Evolutionary conservation across 2,329 filamentous ascomycete species (phyloP), one percentile per base, ranked within the genome.

Genomic region (Xylariaceae sp.): DNA sequence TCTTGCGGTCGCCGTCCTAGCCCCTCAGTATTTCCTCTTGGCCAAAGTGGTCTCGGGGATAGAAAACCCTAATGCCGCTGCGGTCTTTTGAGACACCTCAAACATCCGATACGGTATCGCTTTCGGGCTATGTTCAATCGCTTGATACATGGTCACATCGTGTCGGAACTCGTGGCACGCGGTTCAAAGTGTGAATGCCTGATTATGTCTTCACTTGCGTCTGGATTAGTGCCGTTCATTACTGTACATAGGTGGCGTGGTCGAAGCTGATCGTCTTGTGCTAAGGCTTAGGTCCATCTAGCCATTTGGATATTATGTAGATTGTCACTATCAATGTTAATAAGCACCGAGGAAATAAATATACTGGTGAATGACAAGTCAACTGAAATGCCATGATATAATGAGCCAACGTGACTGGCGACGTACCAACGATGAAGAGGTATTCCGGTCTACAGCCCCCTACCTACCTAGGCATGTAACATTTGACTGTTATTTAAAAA

Each of bases 21-120:
- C 79, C 3, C 75, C 76, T 8, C 76, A 88, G 70, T 58, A 78
- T 34, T 65, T 80, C 47, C 62, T 81, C 47, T 67, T 78, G 34
- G 52, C 54, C 9, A 55, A 48, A 46, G 54, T 50, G 56, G 56
- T 41, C 56, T 51, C 39, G 55, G 55, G 49, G 50, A 46, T 42
- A 41, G 11, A 2, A 55, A 60, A 19, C 35, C 56, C 2, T 60
- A 58, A 47, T 50, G 6, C 6, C 4, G 4, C 0, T 3, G 9
- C 26, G 31, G 6, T 39, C 7, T 19, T 5, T n/a, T 40, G 39
- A 19, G 12, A 40, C 26, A 19, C 12, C 7, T 37, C 35, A 9
- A 26, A 26, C 39, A 45, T 12, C 9, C 29, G 32, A 9, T 39
- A 40, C 7, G n/a, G n/a, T n/a, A 32, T 37, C 12, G 12, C 35